These are phyloP conservation scores for Magnolia sinica DNA, from an alignment of 164 flowering plant species.

Conservation along the genomic window DNA sequence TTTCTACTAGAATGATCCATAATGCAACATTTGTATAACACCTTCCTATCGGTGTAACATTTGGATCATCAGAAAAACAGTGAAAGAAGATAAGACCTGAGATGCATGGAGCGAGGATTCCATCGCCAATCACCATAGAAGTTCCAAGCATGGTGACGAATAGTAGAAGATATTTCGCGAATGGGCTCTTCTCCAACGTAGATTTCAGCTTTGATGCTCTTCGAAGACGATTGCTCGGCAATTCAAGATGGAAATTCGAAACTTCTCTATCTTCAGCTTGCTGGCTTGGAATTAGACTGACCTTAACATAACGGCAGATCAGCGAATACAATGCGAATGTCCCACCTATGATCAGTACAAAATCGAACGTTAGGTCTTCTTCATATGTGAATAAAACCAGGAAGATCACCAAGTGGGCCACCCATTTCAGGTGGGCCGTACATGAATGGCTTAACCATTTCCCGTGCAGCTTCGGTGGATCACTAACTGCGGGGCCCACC, in stretches of 20 bases:
- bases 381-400: background rate
- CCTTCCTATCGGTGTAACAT: background rate
- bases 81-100: slow-evolving; percentile 19
- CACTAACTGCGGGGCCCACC: too few relatives aligned
- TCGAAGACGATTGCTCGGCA: slow-evolving; percentile 13
- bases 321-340: slow-evolving; percentile 31
- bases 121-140: slow-evolving; percentile 36
- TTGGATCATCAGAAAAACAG: background rate
- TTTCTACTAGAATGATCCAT: too few relatives aligned
- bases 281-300: slow-evolving; percentile 26
- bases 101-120: slow-evolving; percentile 32
- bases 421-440: background rate
- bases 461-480: too few relatives aligned
- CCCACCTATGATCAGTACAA: slow-evolving; percentile 17
- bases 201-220: slow-evolving; percentile 24
- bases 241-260: slow-evolving; percentile 20
- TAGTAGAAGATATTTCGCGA: slow-evolving; percentile 20
- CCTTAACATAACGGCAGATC: slow-evolving; percentile 29
- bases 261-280: slow-evolving; percentile 27
- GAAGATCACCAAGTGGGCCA: background rate
- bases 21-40: too few relatives aligned
- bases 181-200: slow-evolving; percentile 18
- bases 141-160: slow-evolving; percentile 30
- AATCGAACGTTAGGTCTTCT: background rate
- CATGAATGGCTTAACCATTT: background rate